Base-by-base conservation (phyloP, 345 rosid genomes). In the Psidium friedrichsthalianum region DNA sequence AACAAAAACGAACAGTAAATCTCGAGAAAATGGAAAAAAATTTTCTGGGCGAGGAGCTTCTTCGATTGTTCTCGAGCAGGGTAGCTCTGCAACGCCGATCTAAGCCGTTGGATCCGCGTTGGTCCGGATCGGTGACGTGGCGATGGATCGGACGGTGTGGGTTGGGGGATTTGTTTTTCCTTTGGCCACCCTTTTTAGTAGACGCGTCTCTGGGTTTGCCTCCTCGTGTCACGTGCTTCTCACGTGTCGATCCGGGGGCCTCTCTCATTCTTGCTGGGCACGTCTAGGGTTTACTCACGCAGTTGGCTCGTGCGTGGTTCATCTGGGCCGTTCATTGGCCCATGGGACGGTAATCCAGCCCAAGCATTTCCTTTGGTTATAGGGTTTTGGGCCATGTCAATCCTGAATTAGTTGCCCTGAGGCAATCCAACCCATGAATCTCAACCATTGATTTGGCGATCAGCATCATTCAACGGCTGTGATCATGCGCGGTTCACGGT, bases 1-100 rank as follows among this genome's bases (percentile, higher is more conserved):
- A 64, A 49, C 85, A 84, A 89, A 86, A 82, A 47, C 84, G 84
- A 82, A 52, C 59, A 36, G 84, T 42, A 82, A 53, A 53, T 56
- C 51, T 36, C 51, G 85, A 85, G 83, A 84, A 85, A 61, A 82
- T 61, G 53, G 86, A 54, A 85, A 74, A 82, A 82, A 86, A 87
- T 83, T 90, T 55, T 56, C 89, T 25, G 83, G 83, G 85, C 49
- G 86, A 82, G 86, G 84, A 55, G 87, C 85, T 85, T 87, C 93
- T 8, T 51, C 83, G 83, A 36, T 69, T 8, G 78, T 8, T 69
- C 78, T 4, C 25, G 78, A 69, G 78, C 78, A 18, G 90, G 93
- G 93, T 89, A 86, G 91, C 89, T 92, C 92, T 90, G 88, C 86
- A 92, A 78, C 89, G 86, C 78, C 53, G 88, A 95, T 94, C 97